Evolutionary conservation across 2,329 filamentous ascomycete genomes (phyloP).

Genomic region (Clonostachys rosea): DNA sequence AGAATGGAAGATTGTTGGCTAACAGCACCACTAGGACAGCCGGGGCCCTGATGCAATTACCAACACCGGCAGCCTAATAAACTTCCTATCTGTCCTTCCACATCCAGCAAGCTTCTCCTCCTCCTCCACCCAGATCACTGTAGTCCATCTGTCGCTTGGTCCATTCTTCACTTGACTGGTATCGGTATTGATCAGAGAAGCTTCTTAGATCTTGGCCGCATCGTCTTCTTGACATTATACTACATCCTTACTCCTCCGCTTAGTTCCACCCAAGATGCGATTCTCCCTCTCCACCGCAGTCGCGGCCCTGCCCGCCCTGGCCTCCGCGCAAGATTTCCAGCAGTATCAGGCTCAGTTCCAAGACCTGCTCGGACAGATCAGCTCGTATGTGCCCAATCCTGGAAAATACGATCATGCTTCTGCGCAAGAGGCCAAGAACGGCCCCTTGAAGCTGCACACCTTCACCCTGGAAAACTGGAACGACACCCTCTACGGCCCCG

Average conservation of each 20-base stretch:
- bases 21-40: too few species aligned
- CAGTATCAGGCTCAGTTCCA: conserved; percentile 62
- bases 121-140: too few species aligned
- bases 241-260: conserved; percentile 1
- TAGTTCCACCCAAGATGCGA: conserved; percentile 43
- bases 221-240: background rate
- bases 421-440: conserved; percentile 32
- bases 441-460: conserved; percentile 35
- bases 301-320: conserved; percentile 51
- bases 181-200: too few species aligned
- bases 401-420: conserved; percentile 33
- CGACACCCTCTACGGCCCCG: conserved; percentile 58
- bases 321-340: conserved; percentile 46
- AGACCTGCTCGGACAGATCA: conserved; percentile 57
- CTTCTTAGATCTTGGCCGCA: background rate
- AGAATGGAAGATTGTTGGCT: too few species aligned
- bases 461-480: conserved; percentile 70
- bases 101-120: too few species aligned
- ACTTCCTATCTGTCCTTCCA: too few species aligned
- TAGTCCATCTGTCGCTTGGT: too few species aligned
- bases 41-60: too few species aligned
- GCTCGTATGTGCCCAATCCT: conserved; percentile 45
- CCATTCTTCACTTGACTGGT: too few species aligned
- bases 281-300: conserved; percentile 46
- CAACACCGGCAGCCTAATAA: too few species aligned